Evolutionary conservation across 352 stramenopile species (phyloP), one percentile per base, ranked within the genome.

Genomic region (Lagenidium giganteum): DNA sequence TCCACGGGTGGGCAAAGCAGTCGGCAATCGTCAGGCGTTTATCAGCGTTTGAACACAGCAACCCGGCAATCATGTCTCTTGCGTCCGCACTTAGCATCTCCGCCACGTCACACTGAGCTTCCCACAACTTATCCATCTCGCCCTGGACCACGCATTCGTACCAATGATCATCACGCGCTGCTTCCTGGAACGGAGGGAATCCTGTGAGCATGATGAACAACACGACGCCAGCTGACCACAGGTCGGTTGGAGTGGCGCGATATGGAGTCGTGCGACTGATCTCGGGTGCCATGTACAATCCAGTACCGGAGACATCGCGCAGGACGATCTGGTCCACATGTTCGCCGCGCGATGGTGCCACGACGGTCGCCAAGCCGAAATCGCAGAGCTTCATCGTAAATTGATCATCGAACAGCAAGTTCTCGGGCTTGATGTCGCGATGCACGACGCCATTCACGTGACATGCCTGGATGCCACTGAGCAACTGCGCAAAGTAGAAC

Each of bases 331-430:
- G 53, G 17, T 58, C 60, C 38, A 50, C 77, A 23, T 54, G 31
- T 2, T n/a, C 18, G 21, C 32, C 11, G 12, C 46, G 27, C 8
- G 18, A 25, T 8, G 54, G 38, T 3, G 47, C 50, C 30, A 58
- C 48, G 39, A 74, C 80, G 30, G 89, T 90, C 7, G 88, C 89
- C 2, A 98, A 66, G 5, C 93, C 93, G 75, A 98, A 98, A 55
- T 98, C 93, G 28, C 83, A 94, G 16, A 98, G 64, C 54, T 97
- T 97, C 53, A 97, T 67, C 8, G 70, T 83, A 47, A 83, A 87
- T 29, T 81, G 62, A 18, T 68, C 60, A 51, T 95, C 81, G 36
- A 97, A 59, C 23, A 97, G 61, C 20, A 96, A 54, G 51, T 96
- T 96, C 59, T 96, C 87, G 4, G 84, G 87, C 64, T 95, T 96